These are phyloP conservation scores for Penicillium sp. DNA, from an alignment of 2,329 filamentous ascomycete species.

Conservation along the genomic window DNA sequence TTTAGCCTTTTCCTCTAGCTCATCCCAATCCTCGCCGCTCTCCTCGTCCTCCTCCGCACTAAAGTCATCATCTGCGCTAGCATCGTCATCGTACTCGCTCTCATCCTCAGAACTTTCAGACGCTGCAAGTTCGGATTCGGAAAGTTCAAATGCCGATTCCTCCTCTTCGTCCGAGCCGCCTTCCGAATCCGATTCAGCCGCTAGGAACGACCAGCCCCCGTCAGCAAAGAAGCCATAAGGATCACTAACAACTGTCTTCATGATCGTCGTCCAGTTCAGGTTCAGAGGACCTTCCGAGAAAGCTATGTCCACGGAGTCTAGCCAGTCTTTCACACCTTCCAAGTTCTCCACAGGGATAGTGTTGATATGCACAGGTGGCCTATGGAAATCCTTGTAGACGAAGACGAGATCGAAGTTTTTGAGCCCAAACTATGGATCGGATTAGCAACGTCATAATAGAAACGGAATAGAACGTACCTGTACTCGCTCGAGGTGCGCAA, in stretches of 20 bases:
- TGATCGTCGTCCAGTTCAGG: slow-evolving; percentile 98
- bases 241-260: slow-evolving; percentile 97
- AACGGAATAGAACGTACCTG: slow-evolving; percentile 48
- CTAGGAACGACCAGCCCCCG: slow-evolving; percentile 93
- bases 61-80: slow-evolving; percentile 75
- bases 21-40: slow-evolving; percentile 91
- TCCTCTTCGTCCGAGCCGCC: slow-evolving; percentile 77
- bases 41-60: slow-evolving; percentile 71
- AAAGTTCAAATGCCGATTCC: slow-evolving; percentile 90
- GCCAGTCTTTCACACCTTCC: slow-evolving; percentile 95
- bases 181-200: slow-evolving; percentile 85
- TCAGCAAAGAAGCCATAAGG: slow-evolving; percentile 94
- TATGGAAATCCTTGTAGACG: slow-evolving; percentile 95
- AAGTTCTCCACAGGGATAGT: slow-evolving; percentile 96
- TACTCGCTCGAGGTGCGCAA: slow-evolving; percentile 94
- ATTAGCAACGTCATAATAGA: slow-evolving; percentile 28
- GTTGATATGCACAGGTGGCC: slow-evolving; percentile 92
- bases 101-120: slow-evolving; percentile 87
- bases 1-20: slow-evolving; percentile 83
- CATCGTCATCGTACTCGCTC: slow-evolving; percentile 92
- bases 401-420: slow-evolving; percentile 99
- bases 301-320: slow-evolving; percentile 93
- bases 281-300: slow-evolving; percentile 95
- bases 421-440: slow-evolving; percentile 74
- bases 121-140: slow-evolving; percentile 75